phyloP scores from a whole-genome alignment of 176 grass and related monocot species.

The Musa beccarii region DNA sequence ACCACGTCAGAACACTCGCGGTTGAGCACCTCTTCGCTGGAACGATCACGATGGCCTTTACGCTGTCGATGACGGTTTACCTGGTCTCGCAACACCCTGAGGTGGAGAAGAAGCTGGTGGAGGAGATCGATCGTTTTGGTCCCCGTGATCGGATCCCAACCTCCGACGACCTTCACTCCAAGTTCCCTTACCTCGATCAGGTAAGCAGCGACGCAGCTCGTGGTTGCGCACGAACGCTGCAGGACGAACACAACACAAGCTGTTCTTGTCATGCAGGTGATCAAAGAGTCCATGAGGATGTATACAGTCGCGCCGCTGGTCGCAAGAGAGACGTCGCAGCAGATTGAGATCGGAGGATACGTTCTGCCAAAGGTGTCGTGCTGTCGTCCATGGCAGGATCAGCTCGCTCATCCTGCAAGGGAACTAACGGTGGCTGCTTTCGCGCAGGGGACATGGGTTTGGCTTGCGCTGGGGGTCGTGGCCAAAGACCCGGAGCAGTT shows the following conservation, averaged over 20 bases:
- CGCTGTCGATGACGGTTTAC: slow-evolving; percentile 71
- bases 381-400: not conserved
- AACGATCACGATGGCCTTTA: slow-evolving; percentile 88
- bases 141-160: slow-evolving; percentile 16
- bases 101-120: slow-evolving; percentile 71
- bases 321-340: slow-evolving; percentile 75
- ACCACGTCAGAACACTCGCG: slow-evolving; percentile 62
- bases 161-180: slow-evolving; percentile 48
- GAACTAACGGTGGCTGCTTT: no score
- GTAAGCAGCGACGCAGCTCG: not conserved
- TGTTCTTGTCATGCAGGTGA: slow-evolving; percentile 26
- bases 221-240: no score
- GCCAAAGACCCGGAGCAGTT: slow-evolving; percentile 75
- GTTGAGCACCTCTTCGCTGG: slow-evolving; percentile 96
- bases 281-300: slow-evolving; percentile 89
- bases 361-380: slow-evolving; percentile 54
- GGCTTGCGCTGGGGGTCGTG: slow-evolving; percentile 80
- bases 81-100: slow-evolving; percentile 56
- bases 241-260: no score
- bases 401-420: no score
- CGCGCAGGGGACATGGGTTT: slow-evolving; percentile 66
- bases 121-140: slow-evolving; percentile 58
- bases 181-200: slow-evolving; percentile 84
- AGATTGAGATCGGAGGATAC: slow-evolving; percentile 61
- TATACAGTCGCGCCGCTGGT: slow-evolving; percentile 77